phyloP scores from a whole-genome alignment of 1,284 basidiomycete species.

The Boletellus deceptivus region DNA sequence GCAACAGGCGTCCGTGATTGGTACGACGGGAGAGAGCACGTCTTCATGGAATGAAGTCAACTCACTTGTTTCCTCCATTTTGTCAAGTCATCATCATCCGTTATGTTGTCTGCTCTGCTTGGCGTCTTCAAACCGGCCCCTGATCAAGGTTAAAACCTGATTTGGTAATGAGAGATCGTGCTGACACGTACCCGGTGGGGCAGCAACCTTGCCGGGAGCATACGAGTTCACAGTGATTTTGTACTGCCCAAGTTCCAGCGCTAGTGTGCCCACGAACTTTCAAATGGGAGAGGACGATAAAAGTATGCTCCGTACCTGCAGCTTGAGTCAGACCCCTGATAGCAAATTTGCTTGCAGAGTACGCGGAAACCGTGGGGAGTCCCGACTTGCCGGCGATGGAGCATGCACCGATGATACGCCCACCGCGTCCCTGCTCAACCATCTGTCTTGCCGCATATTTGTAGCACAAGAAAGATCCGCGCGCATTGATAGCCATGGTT shows the following conservation, averaged over 20 bases:
- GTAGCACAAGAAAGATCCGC: no score
- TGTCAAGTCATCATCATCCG: not conserved
- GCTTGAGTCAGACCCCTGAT: constrained; percentile 29
- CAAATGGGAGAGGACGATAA: not conserved
- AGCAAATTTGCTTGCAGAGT: constrained; percentile 33
- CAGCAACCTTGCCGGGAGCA: not conserved
- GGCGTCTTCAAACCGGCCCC: not conserved
- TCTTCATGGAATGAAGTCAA: not conserved
- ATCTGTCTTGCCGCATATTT: no score
- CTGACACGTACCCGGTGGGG: constrained; percentile 11
- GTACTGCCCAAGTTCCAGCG: no score
- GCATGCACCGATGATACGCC: constrained; percentile 34
- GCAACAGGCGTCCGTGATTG: not conserved
- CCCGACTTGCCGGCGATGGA: constrained; percentile 18
- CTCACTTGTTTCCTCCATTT: not conserved
- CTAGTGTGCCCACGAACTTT: constrained; percentile 1
- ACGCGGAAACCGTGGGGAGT: not conserved
- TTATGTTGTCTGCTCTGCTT: not conserved
- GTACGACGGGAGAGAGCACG: not conserved
- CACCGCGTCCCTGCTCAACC: not conserved
- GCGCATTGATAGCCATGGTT: no score
- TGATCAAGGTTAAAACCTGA: not conserved
- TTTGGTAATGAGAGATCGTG: not conserved
- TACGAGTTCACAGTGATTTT: no score
- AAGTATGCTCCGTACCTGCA: constrained; percentile 14